Conservation (phyloP, 75 land plant species). For the Isoetes taiwanensis region DNA sequence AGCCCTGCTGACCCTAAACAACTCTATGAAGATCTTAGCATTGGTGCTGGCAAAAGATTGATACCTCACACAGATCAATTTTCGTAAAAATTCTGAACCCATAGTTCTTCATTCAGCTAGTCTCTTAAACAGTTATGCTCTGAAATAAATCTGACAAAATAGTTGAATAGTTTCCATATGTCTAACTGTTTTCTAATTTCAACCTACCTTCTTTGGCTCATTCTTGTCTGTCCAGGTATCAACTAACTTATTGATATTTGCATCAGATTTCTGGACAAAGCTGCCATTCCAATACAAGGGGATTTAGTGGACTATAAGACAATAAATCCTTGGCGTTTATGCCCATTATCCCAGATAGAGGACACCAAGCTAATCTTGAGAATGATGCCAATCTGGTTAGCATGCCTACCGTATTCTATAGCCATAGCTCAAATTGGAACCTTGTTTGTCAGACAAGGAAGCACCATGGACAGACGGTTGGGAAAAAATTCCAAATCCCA, state of each 20-base stretch:
- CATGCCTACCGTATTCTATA: conserved; percentile 12
- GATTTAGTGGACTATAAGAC: conserved; percentile 21
- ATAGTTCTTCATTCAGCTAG: no score
- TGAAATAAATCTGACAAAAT: no score
- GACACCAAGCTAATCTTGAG: conserved; percentile 33
- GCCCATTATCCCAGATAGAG: conserved; percentile 36
- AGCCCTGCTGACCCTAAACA: conserved; percentile 11
- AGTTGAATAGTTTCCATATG: no score
- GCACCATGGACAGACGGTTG: conserved; percentile 39
- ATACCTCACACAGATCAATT: conserved; percentile 24
- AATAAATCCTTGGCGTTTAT: conserved; percentile 38
- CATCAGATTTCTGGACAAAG: conserved; percentile 11
- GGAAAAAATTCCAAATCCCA: conserved; percentile 42
- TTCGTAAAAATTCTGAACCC: no score
- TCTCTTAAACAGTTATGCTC: no score
- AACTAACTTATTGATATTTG: no score
- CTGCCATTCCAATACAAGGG: conserved; percentile 17
- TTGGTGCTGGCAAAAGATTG: conserved; percentile 5
- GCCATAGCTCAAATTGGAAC: conserved; percentile 13
- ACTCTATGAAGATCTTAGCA: conserved; percentile 27
- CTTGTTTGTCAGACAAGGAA: conserved; percentile 40
- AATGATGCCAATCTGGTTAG: conserved; percentile 34
- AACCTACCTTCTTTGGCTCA: no score
- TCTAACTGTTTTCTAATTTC: no score
- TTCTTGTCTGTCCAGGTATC: no score